A percentile compares a stretch with the other conserved stretches of the same genome.
These are phyloP conservation scores for Starmerella geochares DNA, from an alignment of 805 yeast genomes.

Conservation along the genomic window DNA sequence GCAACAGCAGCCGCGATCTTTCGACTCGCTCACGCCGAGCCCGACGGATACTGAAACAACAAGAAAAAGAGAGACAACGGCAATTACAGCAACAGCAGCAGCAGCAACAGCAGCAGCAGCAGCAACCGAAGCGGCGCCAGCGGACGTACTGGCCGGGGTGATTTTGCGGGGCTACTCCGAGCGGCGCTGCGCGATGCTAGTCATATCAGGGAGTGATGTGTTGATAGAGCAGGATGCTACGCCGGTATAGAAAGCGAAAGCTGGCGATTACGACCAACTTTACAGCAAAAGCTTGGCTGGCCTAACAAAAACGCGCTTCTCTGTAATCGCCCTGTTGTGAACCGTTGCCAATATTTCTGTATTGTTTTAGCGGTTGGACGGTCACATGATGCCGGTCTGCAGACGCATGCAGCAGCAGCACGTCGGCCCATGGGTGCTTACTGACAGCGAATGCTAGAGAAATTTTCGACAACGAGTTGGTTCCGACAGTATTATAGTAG, in stretches of 20 bases:
- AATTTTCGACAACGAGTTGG: background rate
- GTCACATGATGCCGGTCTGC: background rate
- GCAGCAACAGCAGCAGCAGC: background rate
- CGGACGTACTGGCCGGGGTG: background rate
- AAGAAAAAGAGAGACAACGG: background rate
- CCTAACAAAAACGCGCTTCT: too few species aligned
- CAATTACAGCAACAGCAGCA: background rate
- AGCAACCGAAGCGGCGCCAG: background rate
- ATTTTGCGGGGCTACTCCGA: background rate
- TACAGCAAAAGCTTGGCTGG: too few species aligned
- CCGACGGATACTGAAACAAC: conserved; percentile 27
- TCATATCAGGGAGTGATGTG: background rate
- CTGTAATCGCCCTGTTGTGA: background rate
- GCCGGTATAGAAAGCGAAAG: too few species aligned
- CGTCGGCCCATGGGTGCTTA: background rate
- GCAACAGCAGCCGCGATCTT: conserved; percentile 39
- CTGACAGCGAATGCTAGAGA: background rate
- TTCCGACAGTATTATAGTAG: background rate
- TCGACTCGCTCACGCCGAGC: conserved; percentile 39
- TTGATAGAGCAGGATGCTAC: background rate
- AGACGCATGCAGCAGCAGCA: background rate
- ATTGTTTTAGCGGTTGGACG: background rate
- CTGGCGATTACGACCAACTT: too few species aligned
- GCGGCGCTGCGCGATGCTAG: background rate
- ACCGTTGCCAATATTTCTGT: background rate